Evolutionary conservation across 2,329 filamentous ascomycete genomes (phyloP), one percentile per base, ranked within the genome.

Genomic region (Apiospora arundinis): DNA sequence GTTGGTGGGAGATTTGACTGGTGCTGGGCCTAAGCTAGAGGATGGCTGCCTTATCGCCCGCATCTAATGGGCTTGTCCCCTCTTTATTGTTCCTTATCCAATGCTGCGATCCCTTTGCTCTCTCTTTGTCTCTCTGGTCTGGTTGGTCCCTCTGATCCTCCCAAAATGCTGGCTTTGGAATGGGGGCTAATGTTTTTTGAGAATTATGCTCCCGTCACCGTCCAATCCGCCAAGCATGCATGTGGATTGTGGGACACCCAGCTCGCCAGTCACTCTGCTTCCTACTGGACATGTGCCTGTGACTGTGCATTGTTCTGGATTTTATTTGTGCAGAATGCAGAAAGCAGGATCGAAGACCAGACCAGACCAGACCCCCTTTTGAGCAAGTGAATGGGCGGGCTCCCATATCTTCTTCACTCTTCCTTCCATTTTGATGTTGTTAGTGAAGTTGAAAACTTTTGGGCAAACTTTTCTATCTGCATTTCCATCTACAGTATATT

Each of bases 1-100:
- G 67, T 56, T 69, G 67, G 67, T 69, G 67, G 46, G 67, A 56
- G 46, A 69, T 52, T 52, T 69, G 67, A 69, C 67, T 63, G 56
- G 40, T 42, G 40, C 40, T 42, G 8, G 40, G 40, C 12, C 32
- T 6, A 32, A 32, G 32, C 32, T 32, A 32, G 49, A 28, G 25
- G 65, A 32, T 67, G 65, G 32, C 21, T 68, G 66, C 66, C 66
- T 45, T 68, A 48, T 68, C 66, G 56, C 18, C 52, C 28, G 52
- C 52, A 60, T 18, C 28, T 60, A 60, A 63, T 63, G 56, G 56
- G 56, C 56, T 32, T 60, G 52, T 60, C 52, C 56, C 56, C 56
- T 63, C 56, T 63, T 63, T 63, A 63, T 63, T 63, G 32, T 63
- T 63, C 32, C 56, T 63, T 63, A 63, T 63, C 56, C 56, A 18